Percentiles rank a stretch among this genome's conserved stretches.
Conservation (phyloP, 23 red algal genomes). For the Agarophyton chilense region DNA sequence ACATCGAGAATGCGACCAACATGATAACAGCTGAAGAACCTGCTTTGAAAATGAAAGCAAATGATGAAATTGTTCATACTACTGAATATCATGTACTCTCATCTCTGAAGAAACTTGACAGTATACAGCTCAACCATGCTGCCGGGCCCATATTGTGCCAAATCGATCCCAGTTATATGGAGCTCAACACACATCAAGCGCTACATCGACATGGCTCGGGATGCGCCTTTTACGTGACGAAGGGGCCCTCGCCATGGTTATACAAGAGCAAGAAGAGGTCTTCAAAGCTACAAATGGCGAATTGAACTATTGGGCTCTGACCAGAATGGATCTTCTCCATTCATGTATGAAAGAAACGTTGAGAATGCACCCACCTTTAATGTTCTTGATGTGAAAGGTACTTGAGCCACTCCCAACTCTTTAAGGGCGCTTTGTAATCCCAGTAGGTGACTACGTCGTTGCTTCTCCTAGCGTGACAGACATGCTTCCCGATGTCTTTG, state of each 20-base stretch:
- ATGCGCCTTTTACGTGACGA: slow-evolving; percentile 76
- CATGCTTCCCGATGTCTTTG: slow-evolving; percentile 80
- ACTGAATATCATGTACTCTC: too few species aligned
- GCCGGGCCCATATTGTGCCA: too few species aligned
- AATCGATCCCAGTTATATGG: slow-evolving; percentile 83
- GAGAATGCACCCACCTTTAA: slow-evolving; percentile 98
- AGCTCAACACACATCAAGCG: slow-evolving; percentile 95
- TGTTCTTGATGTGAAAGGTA: slow-evolving; percentile 97
- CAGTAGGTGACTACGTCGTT: slow-evolving; percentile 78
- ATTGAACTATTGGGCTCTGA: slow-evolving; percentile 76
- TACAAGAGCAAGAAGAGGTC: slow-evolving; percentile 77
- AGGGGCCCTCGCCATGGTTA: slow-evolving; percentile 47
- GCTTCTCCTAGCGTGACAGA: slow-evolving; percentile 85
- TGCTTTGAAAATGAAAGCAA: too few species aligned
- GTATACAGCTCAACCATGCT: too few species aligned
- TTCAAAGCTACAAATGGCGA: slow-evolving; percentile 25
- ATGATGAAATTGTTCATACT: too few species aligned
- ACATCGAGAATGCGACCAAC: too few species aligned
- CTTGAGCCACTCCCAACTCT: slow-evolving; percentile 65
- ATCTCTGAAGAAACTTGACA: too few species aligned
- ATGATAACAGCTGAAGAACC: too few species aligned
- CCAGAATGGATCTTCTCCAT: slow-evolving; percentile 89
- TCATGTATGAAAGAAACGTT: slow-evolving; percentile 95
- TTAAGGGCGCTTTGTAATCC: slow-evolving; percentile 70
- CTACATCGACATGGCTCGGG: slow-evolving; percentile 92